Evolutionary conservation across 164 flowering plant species (phyloP), one percentile per base, ranked within the genome.

Genomic region (Kingdonia uniflora): DNA sequence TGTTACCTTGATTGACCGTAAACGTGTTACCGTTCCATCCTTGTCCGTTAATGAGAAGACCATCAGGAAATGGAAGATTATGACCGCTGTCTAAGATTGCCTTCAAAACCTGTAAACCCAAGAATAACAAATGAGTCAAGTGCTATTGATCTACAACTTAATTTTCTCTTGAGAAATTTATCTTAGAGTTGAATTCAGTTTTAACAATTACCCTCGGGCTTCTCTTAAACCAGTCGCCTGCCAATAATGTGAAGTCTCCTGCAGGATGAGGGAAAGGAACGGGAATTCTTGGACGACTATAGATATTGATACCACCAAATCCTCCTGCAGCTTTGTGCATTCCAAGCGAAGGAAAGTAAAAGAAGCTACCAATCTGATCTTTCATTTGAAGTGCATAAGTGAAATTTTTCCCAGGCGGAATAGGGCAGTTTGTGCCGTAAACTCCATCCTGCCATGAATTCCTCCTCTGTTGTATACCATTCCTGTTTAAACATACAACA

Each of bases 361-460:
- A 92, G 49, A 58, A 92, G 68, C 76, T 84, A 0, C 98, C 98
- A 43, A 91, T 91, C 64, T 91, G 98, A 52, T 91, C 98, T 61
- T 91, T 91, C 37, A 71, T 86, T 72, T 91, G 98, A 42, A 91
- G 78, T 14, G 63, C 51, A 54, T 91, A 91, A 19, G 98, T 92
- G 74, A 86, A 81, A 76, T 92, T 92, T 65, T 68, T 72, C 12
- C 95, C 77, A 0, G 98, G 96, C n/a, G 73, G 88, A 59, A 92
- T 92, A 5, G 96, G 97, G 57, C 99, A 94, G 63, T 61, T 89
- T 0, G 99, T 94, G 25, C 99, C 99, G 17, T 40, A 61, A 1
- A 80, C 74, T 45, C 99, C 99, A 71, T 89, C 99, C 55, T 86
- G 84, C 89, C 89, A 94, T 58, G 99, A 94, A 50, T 89, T 94